Evolutionary conservation across 2,329 filamentous ascomycete genomes (phyloP), one percentile per base, ranked within the genome.

Genomic region (Lojkania enalia): DNA sequence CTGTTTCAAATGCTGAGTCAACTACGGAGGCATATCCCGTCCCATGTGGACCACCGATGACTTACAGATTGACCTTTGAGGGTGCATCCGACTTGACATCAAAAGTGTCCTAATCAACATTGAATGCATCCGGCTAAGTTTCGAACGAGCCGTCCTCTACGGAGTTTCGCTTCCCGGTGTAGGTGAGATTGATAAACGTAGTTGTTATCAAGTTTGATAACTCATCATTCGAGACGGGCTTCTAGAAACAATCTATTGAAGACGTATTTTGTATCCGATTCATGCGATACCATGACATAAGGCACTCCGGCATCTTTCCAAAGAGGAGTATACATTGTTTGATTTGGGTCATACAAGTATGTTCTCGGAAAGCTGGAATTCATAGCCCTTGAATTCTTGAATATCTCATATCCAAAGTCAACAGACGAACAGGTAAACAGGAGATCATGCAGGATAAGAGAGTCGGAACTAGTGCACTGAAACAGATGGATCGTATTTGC

Each of bases 391-490:
- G 37, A 35, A 13, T 51, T 35, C 37, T 46, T 37, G 3, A 19
- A 35, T 29, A 48, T 52, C 6, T 36, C 21, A 25, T 35, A 39
- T 5, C 46, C 46, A 32, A 47, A 55, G 27, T 55, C 40, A 21
- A 52, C 40, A 7, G 52, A 55, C 13, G 49, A 50, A 27, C 52
- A 55, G 2, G 49, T 48, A 33, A 55, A 52, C 4, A 55, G 44
- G 4, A 55, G 21, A 32, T 50, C 52, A 6, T 43, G 39, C 16
- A 55, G 15, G 18, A 55, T 50, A 15, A 16, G 46, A 42, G 6
- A 52, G 37, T 2, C 52, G 49, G 39, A 50, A 55, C 30, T 21
- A 50, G 27, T 52, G 43, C 14, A 50, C 33, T 15, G 46, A 43
- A 6, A 52, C 42, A 1, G 12, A 15, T 4, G 46, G 49, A 13